Evolutionary conservation across 163 green algal species (phyloP), one percentile per base, ranked within the genome.

Genomic region (Scenedesmus sp.): DNA sequence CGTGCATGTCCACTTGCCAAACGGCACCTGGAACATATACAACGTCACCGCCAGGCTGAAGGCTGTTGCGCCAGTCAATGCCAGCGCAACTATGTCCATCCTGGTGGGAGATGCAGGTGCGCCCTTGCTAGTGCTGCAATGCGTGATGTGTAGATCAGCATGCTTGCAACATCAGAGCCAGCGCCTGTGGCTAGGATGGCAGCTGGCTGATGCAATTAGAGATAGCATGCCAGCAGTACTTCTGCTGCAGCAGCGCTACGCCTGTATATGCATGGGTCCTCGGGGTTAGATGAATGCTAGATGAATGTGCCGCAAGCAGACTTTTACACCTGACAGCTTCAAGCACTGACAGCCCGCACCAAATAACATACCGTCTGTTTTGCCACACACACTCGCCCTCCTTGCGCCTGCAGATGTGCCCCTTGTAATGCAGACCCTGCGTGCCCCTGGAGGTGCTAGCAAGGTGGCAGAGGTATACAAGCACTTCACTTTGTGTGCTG

Each of bases 341-440:
- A 46, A 46, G 34, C 62, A 70, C 62, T 70, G 62, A 66, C 8
- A 70, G 62, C 62, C 2, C 62, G 18, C 62, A 66, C 18, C 62
- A 70, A 4, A 46, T 3, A 15, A 70, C 12, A 12, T 4, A 4
- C 4, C 6, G 2, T 70, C 2, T 15, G 12, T 23, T 3, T 23
- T 15, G 7, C 7, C 59, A 15, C 10, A 10, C 7, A 64, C 8
- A 64, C 59, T 4, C 62, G 16, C 6, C 62, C 18, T 2, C 34
- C n/a, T 84, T 84, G n/a, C 77, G 20, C 4, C 77, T 84, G 77
- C 77, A 84, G 77, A 84, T 84, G 77, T 59, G 5, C 8, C 77
- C 7, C 5, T 26, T 3, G 77, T 16, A 23, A 3, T 84, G 34
- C 9, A 12, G 2, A 18, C 8, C 6, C 8, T 70, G 62, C 62